phyloP scores from a whole-genome alignment of 2,329 filamentous ascomycete species.

The Fusarium agapanthi region DNA sequence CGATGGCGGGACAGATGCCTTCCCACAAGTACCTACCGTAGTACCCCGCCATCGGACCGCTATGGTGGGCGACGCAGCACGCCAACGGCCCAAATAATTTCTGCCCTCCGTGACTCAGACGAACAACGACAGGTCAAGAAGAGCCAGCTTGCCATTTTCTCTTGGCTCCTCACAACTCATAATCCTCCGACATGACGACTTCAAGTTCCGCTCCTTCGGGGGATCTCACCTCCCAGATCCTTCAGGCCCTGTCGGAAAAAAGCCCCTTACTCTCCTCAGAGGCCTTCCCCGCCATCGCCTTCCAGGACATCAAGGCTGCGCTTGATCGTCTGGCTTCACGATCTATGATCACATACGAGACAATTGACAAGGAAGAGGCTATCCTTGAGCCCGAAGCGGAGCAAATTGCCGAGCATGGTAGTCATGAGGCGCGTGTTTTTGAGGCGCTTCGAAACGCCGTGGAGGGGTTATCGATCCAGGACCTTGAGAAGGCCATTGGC shows the following conservation, averaged over 20 bases:
- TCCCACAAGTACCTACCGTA: constrained; percentile 18
- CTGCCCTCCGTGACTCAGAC: constrained; percentile 41
- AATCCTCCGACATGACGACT: constrained; percentile 53
- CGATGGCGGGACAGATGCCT: constrained; percentile 1
- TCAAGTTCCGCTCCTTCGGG: constrained; percentile 49
- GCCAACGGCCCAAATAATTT: constrained; percentile 38
- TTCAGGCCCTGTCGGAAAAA: constrained; percentile 70
- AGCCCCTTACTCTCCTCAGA: constrained; percentile 74
- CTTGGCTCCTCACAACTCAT: constrained; percentile 12
- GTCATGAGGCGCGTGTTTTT: constrained; percentile 85
- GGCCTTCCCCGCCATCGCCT: constrained; percentile 72
- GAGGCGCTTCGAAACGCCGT: constrained; percentile 75
- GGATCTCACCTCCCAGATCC: constrained; percentile 71
- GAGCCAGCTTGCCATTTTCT: constrained; percentile 17
- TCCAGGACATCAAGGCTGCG: constrained; percentile 81
- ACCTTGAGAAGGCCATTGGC: constrained; percentile 74
- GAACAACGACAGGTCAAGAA: constrained; percentile 28
- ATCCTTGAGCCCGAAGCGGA: constrained; percentile 79
- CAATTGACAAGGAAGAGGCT: constrained; percentile 80
- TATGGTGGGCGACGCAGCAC: constrained; percentile 32
- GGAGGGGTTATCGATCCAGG: constrained; percentile 82
- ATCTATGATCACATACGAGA: constrained; percentile 87
- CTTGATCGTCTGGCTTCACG: constrained; percentile 86
- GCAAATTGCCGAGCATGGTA: constrained; percentile 76
- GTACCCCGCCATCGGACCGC: constrained; percentile 39